Conservation (phyloP, 1,284 basidiomycete species). For the Cryptococcus jaspeensis region DNA sequence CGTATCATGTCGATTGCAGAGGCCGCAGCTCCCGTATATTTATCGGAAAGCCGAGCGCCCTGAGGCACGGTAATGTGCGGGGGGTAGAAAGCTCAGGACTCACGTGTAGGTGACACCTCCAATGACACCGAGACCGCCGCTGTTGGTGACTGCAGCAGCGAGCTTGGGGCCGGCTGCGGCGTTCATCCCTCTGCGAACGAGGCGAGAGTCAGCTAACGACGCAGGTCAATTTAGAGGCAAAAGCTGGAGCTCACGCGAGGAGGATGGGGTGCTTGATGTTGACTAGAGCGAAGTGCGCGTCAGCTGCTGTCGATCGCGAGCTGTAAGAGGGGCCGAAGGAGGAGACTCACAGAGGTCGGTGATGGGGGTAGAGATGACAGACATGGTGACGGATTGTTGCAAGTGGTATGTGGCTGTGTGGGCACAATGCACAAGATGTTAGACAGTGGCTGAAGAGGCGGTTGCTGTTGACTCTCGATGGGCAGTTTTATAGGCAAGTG, state of each 20-base stretch:
- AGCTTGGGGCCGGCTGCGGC: constrained; percentile 82
- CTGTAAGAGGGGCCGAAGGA: not conserved
- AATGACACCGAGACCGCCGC: constrained; percentile 82
- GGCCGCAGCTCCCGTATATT: too few species aligned
- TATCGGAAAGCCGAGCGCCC: constrained; percentile 1
- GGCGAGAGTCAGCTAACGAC: too few species aligned
- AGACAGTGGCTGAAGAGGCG: too few species aligned
- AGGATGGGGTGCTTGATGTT: constrained; percentile 82
- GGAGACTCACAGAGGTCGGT: constrained; percentile 63
- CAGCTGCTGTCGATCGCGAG: too few species aligned
- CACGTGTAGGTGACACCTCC: constrained; percentile 78
- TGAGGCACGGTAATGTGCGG: not conserved
- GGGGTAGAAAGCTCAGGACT: constrained; percentile 29
- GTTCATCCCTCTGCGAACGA: constrained; percentile 69
- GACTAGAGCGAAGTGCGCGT: constrained; percentile 47
- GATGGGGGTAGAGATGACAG: constrained; percentile 61
- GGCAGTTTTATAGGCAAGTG: too few species aligned
- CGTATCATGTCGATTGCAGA: not conserved
- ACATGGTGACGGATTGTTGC: constrained; percentile 24
- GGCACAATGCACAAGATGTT: too few species aligned
- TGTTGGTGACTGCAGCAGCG: constrained; percentile 71
- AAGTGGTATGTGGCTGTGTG: too few species aligned
- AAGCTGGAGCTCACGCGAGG: constrained; percentile 60
- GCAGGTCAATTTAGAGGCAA: too few species aligned
- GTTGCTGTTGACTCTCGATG: too few species aligned